Evolutionary conservation across 1,139 yeast genomes (phyloP).

Genomic region (Geotrichum aggregatum): DNA sequence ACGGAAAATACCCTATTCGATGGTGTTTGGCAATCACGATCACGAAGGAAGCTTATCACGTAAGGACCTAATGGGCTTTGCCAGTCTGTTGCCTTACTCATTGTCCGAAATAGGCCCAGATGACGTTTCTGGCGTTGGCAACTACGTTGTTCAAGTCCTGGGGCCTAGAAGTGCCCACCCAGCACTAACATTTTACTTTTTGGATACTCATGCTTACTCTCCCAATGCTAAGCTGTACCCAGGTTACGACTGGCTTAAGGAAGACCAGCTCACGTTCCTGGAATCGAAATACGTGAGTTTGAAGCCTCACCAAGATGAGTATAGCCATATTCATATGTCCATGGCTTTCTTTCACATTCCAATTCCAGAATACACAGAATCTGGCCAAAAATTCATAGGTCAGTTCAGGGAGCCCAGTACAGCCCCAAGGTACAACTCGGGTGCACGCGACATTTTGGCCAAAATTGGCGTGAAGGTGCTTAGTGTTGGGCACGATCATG

Average conservation of each 20-base stretch:
- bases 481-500: slow-evolving; percentile 91
- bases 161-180: slow-evolving; percentile 44
- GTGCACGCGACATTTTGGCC: slow-evolving; percentile 53
- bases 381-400: slow-evolving; percentile 50
- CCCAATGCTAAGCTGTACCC: slow-evolving; percentile 59
- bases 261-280: slow-evolving; percentile 62
- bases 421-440: slow-evolving; percentile 65
- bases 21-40: slow-evolving; percentile 78
- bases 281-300: slow-evolving; percentile 42
- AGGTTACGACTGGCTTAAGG: slow-evolving; percentile 85
- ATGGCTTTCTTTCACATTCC: slow-evolving; percentile 97
- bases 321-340: slow-evolving; percentile 51
- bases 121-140: slow-evolving; percentile 72
- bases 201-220: slow-evolving; percentile 78
- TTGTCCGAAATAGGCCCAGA: slow-evolving; percentile 59
- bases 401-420: slow-evolving; percentile 65
- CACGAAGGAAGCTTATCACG: slow-evolving; percentile 73
- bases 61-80: slow-evolving; percentile 54
- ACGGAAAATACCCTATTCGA: slow-evolving; percentile 72
- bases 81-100: slow-evolving; percentile 61
- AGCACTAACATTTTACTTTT: slow-evolving; percentile 61
- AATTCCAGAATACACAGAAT: slow-evolving; percentile 67
- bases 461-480: slow-evolving; percentile 65
- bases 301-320: slow-evolving; percentile 37
- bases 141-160: slow-evolving; percentile 56